Percentiles rank a stretch among this genome's conserved stretches.
These are phyloP conservation scores for Artemisia tridentata DNA, from an alignment of 129 eudicot species.

Conservation along the genomic window DNA sequence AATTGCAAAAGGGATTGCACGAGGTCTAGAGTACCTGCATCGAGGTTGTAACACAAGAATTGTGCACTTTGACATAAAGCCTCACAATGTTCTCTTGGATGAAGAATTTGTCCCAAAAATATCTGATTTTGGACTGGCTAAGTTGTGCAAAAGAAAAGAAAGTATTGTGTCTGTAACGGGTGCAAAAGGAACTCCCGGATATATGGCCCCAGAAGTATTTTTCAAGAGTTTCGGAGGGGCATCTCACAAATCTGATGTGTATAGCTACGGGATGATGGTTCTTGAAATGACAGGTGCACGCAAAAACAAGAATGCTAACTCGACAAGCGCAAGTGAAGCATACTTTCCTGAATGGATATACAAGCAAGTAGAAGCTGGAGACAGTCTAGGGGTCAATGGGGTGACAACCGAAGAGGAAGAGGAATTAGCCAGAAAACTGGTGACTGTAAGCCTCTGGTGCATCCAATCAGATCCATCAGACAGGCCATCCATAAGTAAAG, in stretches of 20 bases:
- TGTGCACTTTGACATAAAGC: constrained; percentile 50
- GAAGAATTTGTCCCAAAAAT: constrained; percentile 49
- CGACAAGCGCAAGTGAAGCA: constrained; percentile 23
- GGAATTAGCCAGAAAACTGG: constrained; percentile 42
- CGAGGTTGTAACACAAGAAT: constrained; percentile 51
- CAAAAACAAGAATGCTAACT: background rate
- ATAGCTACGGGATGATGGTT: constrained; percentile 50
- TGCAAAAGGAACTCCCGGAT: constrained; percentile 38
- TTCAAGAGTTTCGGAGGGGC: constrained; percentile 33
- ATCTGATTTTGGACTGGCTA: constrained; percentile 52
- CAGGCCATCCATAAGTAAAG: background rate
- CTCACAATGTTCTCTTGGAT: constrained; percentile 49
- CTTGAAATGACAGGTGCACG: constrained; percentile 36
- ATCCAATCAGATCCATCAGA: constrained; percentile 41
- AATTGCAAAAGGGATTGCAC: constrained; percentile 42
- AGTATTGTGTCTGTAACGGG: constrained; percentile 34
- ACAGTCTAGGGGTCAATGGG: constrained; percentile 1
- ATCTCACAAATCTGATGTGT: constrained; percentile 58
- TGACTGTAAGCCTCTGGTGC: constrained; percentile 60
- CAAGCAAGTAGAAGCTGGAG: constrained; percentile 30
- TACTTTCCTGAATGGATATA: constrained; percentile 54
- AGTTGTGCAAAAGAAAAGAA: constrained; percentile 32
- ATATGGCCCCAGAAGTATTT: constrained; percentile 39
- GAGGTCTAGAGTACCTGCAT: constrained; percentile 49
- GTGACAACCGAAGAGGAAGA: constrained; percentile 29